phyloP scores from a whole-genome alignment of 2,329 filamentous ascomycete species.

The Claviceps monticola region DNA sequence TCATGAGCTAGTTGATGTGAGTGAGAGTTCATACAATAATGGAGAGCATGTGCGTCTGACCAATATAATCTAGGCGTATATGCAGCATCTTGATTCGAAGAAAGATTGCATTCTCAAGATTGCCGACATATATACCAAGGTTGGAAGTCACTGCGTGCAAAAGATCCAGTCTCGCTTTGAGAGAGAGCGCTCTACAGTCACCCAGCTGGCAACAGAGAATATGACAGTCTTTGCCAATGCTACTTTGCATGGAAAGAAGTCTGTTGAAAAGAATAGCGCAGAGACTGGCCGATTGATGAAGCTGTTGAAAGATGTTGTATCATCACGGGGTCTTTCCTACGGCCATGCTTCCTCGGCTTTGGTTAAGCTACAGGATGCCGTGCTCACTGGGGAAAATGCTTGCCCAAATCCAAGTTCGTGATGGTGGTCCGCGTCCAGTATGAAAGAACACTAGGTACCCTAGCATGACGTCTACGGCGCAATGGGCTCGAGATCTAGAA shows the following conservation, averaged over 20 bases:
- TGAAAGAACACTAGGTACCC: not conserved
- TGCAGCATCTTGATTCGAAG: conserved; percentile 2
- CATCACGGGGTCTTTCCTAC: not conserved
- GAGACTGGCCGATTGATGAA: not conserved
- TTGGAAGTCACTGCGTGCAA: conserved; percentile 4
- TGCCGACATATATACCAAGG: conserved; percentile 1
- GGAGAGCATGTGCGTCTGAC: not conserved
- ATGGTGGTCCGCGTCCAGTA: not conserved
- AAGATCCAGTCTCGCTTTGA: conserved; percentile 5
- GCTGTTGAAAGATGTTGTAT: not conserved
- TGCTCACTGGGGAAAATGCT: not conserved
- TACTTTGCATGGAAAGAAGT: not conserved
- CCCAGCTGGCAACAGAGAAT: not conserved
- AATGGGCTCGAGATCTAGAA: not conserved
- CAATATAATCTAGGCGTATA: not conserved
- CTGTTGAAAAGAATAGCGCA: not conserved
- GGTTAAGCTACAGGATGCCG: not conserved
- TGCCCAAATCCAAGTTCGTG: not conserved
- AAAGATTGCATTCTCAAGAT: conserved; percentile 1
- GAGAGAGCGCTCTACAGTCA: not conserved
- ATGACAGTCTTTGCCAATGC: not conserved
- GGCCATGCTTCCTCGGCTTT: not conserved
- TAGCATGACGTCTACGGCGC: not conserved
- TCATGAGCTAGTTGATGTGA: conserved; percentile 4
- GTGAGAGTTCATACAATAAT: not conserved